Evolutionary conservation across 768 basidiomycete species (phyloP).

Genomic region (Termitomyces titanicus): DNA sequence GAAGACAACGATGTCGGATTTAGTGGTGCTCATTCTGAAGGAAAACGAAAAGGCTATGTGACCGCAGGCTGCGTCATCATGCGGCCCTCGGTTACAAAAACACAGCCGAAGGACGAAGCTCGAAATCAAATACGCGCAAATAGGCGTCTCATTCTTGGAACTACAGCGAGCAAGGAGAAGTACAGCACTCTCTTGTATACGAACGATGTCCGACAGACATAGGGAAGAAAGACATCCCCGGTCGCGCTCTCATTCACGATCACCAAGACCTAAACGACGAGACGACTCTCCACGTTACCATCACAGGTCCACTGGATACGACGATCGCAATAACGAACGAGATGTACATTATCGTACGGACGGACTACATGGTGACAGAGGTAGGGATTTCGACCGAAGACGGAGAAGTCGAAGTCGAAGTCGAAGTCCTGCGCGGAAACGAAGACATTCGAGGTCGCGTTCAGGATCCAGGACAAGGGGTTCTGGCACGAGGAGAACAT

Average conservation of each 20-base stretch:
- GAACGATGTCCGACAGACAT: constrained; percentile 4
- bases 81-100: no score
- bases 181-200: neutral
- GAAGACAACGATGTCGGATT: constrained; percentile 57
- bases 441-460: constrained; percentile 31
- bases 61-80: constrained; percentile 9
- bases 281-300: constrained; percentile 6
- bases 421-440: constrained; percentile 28
- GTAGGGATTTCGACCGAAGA: constrained; percentile 14
- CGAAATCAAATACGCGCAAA: constrained; percentile 12
- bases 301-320: neutral
- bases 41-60: neutral
- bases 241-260: constrained; percentile 6
- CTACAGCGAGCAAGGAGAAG: neutral
- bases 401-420: constrained; percentile 23
- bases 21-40: constrained; percentile 21
- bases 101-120: no score
- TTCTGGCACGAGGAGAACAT: constrained; percentile 27
- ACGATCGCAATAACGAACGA: neutral
- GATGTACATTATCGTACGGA: neutral
- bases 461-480: constrained; percentile 27
- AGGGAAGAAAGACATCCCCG: neutral
- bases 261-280: neutral
- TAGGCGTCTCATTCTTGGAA: neutral
- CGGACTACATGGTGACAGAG: neutral